Base-by-base conservation (phyloP, 495 filamentous ascomycete genomes). In the Aspergillus diversus region DNA sequence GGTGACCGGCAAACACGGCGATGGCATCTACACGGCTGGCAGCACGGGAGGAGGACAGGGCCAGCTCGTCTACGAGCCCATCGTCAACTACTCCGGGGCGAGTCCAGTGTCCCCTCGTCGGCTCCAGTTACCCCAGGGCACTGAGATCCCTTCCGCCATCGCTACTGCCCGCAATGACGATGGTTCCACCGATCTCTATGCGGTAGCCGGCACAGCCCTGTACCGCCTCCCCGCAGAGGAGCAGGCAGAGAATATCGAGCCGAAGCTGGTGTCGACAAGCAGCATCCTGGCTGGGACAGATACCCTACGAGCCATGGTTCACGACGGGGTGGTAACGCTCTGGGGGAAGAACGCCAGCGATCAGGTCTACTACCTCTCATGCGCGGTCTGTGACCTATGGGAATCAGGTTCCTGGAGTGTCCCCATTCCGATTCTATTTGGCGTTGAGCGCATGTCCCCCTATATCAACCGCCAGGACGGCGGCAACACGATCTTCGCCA, bases 401-500 rank as follows among this genome's bases (percentile, higher is more conserved):
- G 21, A 27, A 27, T 27, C 21, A 27, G 21, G 12, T 1, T 59
- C 50, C 3, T 55, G 59, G 59, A 54, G 50, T 33, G 21, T n/a
- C 6, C 59, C 59, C n/a, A 32, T 61, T 1, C 50, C 49, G 2
- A 8, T 61, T 15, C 59, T 61, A 0, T 8, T 1, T 0, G 50
- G 21, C 3, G 42, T 55, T 35, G 49, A 55, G 39, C 59, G 50
- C 12, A 48, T 61, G 11, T 47, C 59, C 5, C 5, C 59, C 16
- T 61, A 46, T 27, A 17, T 61, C 4, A 61, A 61, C 16, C 34
- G 34, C 2, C 7, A 1, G 5, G 59, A 61, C 31, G 50, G 59
- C 3, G 59, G 59, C 4, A 61, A 61, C 50, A 61, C 59, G n/a
- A 46, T 61, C 35, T 61, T 61, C 33, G 59, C 50, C 15, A 8